Percentiles rank a stretch among this genome's conserved stretches.
Evolutionary conservation across 139 green algal genomes (phyloP).

Genomic region (Ulvella scutata): DNA sequence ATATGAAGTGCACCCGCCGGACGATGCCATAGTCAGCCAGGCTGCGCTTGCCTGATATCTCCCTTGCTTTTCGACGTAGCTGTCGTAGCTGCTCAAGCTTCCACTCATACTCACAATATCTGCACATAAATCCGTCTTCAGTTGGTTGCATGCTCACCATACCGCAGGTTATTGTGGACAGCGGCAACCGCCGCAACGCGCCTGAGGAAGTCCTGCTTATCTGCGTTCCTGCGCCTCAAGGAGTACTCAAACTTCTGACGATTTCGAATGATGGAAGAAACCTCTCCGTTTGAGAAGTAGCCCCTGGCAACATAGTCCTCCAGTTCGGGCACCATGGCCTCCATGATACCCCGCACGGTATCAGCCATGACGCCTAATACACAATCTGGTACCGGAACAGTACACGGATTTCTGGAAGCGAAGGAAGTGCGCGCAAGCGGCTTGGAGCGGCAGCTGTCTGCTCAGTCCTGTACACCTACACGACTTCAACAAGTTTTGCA

Average conservation of each 20-base stretch:
- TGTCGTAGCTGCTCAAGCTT: constrained; percentile 60
- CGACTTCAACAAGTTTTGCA: no score
- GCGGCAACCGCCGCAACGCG: constrained; percentile 3
- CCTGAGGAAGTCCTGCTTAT: constrained; percentile 65
- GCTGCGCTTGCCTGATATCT: constrained; percentile 28
- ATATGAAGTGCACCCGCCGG: constrained; percentile 78
- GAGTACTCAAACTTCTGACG: constrained; percentile 77
- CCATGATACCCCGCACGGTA: constrained; percentile 70
- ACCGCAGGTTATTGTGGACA: no score
- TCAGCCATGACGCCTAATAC: constrained; percentile 40
- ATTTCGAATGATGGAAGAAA: constrained; percentile 61
- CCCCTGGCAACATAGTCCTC: constrained; percentile 71
- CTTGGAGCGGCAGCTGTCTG: no score
- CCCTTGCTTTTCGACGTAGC: constrained; percentile 18
- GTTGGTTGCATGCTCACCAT: no score
- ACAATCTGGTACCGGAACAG: no score
- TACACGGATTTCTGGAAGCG: no score
- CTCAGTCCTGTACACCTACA: no score
- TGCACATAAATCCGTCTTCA: constrained; percentile 7
- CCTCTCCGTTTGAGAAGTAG: constrained; percentile 67
- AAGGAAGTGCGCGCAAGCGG: no score
- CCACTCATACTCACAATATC: constrained; percentile 65
- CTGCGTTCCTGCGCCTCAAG: constrained; percentile 50
- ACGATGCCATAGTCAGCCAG: constrained; percentile 50
- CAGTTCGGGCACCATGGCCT: constrained; percentile 90